These are phyloP conservation scores for Candida mesenterica DNA, from an alignment of 1,139 yeast species.

Conservation along the genomic window DNA sequence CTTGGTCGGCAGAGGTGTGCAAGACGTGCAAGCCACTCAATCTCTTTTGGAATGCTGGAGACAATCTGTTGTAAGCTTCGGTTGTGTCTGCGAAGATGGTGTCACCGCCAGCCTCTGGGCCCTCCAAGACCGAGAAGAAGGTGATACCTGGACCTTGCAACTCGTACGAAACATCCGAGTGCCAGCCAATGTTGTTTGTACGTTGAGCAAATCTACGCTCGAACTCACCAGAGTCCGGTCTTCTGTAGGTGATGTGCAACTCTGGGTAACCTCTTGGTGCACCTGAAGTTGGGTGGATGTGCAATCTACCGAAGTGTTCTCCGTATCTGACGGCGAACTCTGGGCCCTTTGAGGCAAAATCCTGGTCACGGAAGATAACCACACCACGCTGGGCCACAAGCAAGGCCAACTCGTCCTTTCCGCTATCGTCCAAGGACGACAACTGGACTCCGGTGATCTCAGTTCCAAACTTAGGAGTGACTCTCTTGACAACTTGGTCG, in stretches of 20 bases:
- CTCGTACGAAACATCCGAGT: constrained; percentile 41
- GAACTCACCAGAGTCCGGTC: constrained; percentile 27
- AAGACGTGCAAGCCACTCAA: constrained; percentile 27
- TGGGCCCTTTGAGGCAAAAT: constrained; percentile 34
- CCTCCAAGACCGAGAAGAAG: constrained; percentile 36
- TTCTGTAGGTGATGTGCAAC: constrained; percentile 33
- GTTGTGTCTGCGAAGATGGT: constrained; percentile 28
- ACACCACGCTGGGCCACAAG: constrained; percentile 43
- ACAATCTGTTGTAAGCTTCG: constrained; percentile 28
- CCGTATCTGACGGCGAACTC: constrained; percentile 32
- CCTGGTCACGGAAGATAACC: constrained; percentile 39
- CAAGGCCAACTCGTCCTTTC: constrained; percentile 37
- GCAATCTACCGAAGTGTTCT: constrained; percentile 36
- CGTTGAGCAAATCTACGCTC: constrained; percentile 23
- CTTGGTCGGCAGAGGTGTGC: constrained; percentile 28
- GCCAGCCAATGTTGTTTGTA: constrained; percentile 37
- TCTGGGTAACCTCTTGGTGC: constrained; percentile 38
- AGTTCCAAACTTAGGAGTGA: constrained; percentile 28
- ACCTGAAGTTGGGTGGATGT: constrained; percentile 42
- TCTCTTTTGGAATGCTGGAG: constrained; percentile 26
- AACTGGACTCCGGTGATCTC: constrained; percentile 42
- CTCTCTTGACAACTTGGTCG: constrained; percentile 21
- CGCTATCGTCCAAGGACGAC: constrained; percentile 25
- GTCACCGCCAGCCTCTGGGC: constrained; percentile 44
- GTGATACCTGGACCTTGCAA: constrained; percentile 40